These are phyloP conservation scores for Pichia cactophila DNA, from an alignment of 1,139 yeast species.

Conservation along the genomic window DNA sequence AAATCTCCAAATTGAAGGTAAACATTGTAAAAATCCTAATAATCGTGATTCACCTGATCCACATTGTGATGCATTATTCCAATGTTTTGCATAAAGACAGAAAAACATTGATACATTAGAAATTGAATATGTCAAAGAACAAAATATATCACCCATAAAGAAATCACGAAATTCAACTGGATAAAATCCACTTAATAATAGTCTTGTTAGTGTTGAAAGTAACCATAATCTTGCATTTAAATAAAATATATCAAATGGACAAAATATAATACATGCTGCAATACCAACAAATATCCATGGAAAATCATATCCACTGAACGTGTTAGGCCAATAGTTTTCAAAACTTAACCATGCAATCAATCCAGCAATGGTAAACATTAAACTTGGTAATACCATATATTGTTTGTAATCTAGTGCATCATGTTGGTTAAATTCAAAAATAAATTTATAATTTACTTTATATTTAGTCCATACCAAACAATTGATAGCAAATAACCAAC, in stretches of 20 bases:
- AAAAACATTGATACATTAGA: conserved; percentile 81
- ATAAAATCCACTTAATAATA: conserved; percentile 73
- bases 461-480: conserved; percentile 64
- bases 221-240: conserved; percentile 66
- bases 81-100: conserved; percentile 68
- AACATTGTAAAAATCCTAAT: conserved; percentile 75
- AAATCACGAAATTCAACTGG: conserved; percentile 95
- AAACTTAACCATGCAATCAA: conserved; percentile 72
- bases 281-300: conserved; percentile 73
- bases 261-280: conserved; percentile 40
- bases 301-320: conserved; percentile 62
- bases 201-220: conserved; percentile 61
- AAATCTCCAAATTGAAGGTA: conserved; percentile 88
- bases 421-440: conserved; percentile 77
- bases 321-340: conserved; percentile 54
- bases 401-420: conserved; percentile 64
- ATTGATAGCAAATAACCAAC: conserved; percentile 58
- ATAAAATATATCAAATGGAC: conserved; percentile 55
- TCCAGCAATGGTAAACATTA: conserved; percentile 49
- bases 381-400: conserved; percentile 54
- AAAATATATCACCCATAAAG: conserved; percentile 82
- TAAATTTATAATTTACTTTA: conserved; percentile 83
- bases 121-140: conserved; percentile 81
- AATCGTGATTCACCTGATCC: conserved; percentile 70
- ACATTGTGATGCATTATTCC: conserved; percentile 58